phyloP scores from a whole-genome alignment of 2,329 filamentous ascomycete species.

The Aspergillus ustus region DNA sequence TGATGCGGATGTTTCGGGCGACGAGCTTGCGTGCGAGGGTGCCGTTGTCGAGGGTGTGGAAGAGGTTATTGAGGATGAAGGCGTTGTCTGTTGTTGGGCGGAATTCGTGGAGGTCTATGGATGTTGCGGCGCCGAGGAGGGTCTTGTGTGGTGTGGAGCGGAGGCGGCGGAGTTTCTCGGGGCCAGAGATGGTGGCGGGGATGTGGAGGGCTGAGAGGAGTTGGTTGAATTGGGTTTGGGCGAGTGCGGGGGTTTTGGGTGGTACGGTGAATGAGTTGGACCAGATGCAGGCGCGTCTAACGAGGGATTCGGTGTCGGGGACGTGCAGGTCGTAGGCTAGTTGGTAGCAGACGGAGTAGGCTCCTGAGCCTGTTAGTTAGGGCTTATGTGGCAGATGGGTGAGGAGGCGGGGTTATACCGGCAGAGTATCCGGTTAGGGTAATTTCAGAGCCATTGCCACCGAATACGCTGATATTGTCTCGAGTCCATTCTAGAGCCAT shows the following conservation, averaged over 20 bases:
- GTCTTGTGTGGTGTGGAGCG: constrained; percentile 43
- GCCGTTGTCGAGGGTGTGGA: constrained; percentile 54
- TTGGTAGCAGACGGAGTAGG: constrained; percentile 62
- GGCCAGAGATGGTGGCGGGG: constrained; percentile 40
- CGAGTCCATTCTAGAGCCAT: constrained; percentile 61
- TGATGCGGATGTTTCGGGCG: constrained; percentile 51
- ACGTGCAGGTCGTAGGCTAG: constrained; percentile 60
- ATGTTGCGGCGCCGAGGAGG: constrained; percentile 49
- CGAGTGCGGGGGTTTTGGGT: constrained; percentile 53
- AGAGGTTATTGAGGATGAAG: constrained; percentile 53
- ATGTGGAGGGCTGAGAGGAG: constrained; percentile 53
- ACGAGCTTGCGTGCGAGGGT: constrained; percentile 52
- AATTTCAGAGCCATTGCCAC: constrained; percentile 56
- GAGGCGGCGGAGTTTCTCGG: constrained; percentile 53
- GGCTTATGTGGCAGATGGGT: neutral
- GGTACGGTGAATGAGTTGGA: constrained; percentile 59
- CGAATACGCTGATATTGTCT: constrained; percentile 57
- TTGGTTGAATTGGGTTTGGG: constrained; percentile 58
- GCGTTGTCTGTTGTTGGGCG: constrained; percentile 55
- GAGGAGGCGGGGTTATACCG: constrained; percentile 33
- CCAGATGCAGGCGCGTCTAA: constrained; percentile 59
- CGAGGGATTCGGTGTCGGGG: constrained; percentile 51
- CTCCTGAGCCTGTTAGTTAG: constrained; percentile 38
- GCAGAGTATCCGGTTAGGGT: constrained; percentile 62
- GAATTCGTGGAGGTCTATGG: constrained; percentile 58